Evolutionary conservation across 2,329 filamentous ascomycete genomes (phyloP).

Genomic region (Colletotrichum simmondsii): DNA sequence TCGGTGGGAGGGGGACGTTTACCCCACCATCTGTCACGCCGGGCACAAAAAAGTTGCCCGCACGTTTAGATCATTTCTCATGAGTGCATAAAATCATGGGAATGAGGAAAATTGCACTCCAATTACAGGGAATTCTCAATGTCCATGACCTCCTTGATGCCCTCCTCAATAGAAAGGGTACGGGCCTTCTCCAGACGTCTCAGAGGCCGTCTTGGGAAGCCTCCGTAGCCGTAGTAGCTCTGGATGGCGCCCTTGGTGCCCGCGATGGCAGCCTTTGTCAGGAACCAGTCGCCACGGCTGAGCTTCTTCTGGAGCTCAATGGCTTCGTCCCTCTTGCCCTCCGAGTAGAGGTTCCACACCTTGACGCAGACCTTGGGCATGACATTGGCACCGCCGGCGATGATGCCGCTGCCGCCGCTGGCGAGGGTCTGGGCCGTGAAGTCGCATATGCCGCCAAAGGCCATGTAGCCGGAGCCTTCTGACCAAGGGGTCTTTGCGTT

Average conservation of each 20-base stretch:
- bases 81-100: neutral
- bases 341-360: conserved; percentile 80
- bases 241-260: conserved; percentile 89
- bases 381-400: conserved; percentile 86
- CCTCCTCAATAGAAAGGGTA: conserved; percentile 63
- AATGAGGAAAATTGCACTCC: neutral
- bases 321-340: conserved; percentile 81
- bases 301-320: conserved; percentile 81
- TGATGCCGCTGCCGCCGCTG: conserved; percentile 84
- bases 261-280: conserved; percentile 85
- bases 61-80: neutral
- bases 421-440: conserved; percentile 86
- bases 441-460: conserved; percentile 88
- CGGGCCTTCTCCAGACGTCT: conserved; percentile 71
- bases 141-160: conserved; percentile 72
- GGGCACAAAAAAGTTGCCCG: conserved; percentile 10
- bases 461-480: conserved; percentile 78
- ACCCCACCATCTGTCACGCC: conserved; percentile 15
- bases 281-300: conserved; percentile 82
- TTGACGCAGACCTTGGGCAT: conserved; percentile 84
- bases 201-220: conserved; percentile 78
- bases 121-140: conserved; percentile 65
- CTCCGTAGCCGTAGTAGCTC: conserved; percentile 84
- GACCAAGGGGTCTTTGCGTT: conserved; percentile 74
- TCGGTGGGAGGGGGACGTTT: conserved; percentile 10